Base-by-base conservation (phyloP, 192 early-diverging fungal species). In the Helicostylum pulchrum region DNA sequence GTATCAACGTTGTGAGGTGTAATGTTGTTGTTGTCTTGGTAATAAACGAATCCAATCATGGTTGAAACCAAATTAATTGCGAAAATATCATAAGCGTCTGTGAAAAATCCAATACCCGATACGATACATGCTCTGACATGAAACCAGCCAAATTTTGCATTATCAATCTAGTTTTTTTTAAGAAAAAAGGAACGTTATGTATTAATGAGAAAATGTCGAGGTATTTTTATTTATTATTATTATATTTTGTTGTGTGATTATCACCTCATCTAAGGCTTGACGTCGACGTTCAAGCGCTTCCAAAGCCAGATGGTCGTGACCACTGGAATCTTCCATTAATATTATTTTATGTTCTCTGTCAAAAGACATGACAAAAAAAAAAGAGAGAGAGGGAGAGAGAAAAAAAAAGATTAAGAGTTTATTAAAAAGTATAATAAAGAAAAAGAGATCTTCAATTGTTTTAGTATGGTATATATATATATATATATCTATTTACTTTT, bases 41-140 rank as follows among this genome's bases (percentile, higher is more conserved):
- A 92, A 72, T 88, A 90, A 32, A 89, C 80, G 52, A 72, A 83
- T 9, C 87, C 88, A 39, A 95, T 74, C 85, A 98, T 98, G 51
- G 90, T 81, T 6, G 93, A 82, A 8, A 91, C 90, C 55, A 95
- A 75, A 62, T 89, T 89, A 72, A 98, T 96, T 60, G 93, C 90
- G 64, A 96, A 96, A 71, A 94, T 89, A 76, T 98, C 95, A 75
- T 96, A 96, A 12, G 93, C 87, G 71, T 98, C 94, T 46, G 92
- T 93, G 62, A 94, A 89, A 80, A 96, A 94, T 61, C 92, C 89
- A 31, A 89, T 82, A 63, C 87, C 88, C 11, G 88, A 84, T 4
- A 90, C 83, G 51, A 90, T 62, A 74, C 85, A 88, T 19, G 88
- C 82, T 45, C 85, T 83, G 65, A 90, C 77, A 71, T 90, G 88